Conservation (phyloP, 2,329 filamentous ascomycete genomes). For the Ascochyta rabiei region DNA sequence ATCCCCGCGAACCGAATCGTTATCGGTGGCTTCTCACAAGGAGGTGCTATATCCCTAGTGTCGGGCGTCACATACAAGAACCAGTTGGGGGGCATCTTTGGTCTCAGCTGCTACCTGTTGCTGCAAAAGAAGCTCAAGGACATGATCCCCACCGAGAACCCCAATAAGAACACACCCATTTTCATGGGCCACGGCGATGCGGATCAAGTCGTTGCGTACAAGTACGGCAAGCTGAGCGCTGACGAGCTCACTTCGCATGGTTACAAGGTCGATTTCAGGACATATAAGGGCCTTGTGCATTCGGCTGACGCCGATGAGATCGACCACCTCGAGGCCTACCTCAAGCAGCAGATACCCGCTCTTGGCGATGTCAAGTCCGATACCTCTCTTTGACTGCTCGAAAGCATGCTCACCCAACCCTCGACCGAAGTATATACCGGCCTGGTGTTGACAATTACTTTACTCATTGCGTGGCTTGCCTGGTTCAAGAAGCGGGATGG, state of each 20-base stretch:
- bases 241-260: slow-evolving; percentile 72
- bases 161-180: slow-evolving; percentile 78
- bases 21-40: slow-evolving; percentile 84
- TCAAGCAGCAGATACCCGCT: slow-evolving; percentile 59
- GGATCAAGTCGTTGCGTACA: slow-evolving; percentile 74
- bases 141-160: slow-evolving; percentile 50
- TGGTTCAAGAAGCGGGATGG: slow-evolving; percentile 28
- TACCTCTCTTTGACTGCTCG: slow-evolving; percentile 41
- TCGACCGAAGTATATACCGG: slow-evolving; percentile 26
- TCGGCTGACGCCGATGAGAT: slow-evolving; percentile 79
- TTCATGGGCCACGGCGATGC: slow-evolving; percentile 87
- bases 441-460: slow-evolving; percentile 32
- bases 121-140: slow-evolving; percentile 68
- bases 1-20: slow-evolving; percentile 85
- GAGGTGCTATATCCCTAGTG: slow-evolving; percentile 85
- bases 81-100: slow-evolving; percentile 87
- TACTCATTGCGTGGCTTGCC: slow-evolving; percentile 35
- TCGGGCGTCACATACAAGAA: slow-evolving; percentile 74
- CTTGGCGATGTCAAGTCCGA: slow-evolving; percentile 47
- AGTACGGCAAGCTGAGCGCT: slow-evolving; percentile 71
- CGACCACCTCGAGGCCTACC: slow-evolving; percentile 75
- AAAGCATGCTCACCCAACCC: not conserved
- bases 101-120: slow-evolving; percentile 80
- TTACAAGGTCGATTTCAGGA: slow-evolving; percentile 75
- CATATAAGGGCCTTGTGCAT: slow-evolving; percentile 75